Conservation (phyloP, 2,329 filamentous ascomycete species). For the Diplodia scrobiculata region DNA sequence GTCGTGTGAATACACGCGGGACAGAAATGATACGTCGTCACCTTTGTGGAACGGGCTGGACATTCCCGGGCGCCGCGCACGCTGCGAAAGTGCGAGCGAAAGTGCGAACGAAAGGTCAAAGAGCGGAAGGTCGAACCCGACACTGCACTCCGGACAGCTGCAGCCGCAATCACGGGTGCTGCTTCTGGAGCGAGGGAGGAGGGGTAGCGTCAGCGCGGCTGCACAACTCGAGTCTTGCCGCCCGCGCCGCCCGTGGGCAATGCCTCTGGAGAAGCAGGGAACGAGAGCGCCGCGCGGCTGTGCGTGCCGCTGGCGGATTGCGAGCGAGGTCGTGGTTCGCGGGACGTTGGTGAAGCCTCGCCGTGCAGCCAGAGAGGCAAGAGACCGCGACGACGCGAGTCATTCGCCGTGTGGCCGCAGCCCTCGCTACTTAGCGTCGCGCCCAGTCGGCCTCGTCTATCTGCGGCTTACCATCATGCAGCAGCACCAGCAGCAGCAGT, state of each 20-base stretch:
- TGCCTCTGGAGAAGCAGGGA: background rate
- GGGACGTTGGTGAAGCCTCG: background rate
- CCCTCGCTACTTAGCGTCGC: background rate
- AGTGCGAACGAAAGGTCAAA: background rate
- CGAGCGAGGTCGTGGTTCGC: background rate
- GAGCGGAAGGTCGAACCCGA: background rate
- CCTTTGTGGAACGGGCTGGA: background rate
- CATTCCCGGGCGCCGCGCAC: background rate
- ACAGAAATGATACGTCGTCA: conserved; percentile 3
- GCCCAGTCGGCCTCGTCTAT: conserved; percentile 9
- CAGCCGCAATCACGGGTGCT: conserved; percentile 20
- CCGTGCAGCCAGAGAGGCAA: background rate
- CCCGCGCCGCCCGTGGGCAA: background rate
- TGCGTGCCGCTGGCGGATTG: background rate
- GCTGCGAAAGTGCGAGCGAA: background rate
- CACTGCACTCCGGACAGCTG: background rate
- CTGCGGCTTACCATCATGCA: conserved; percentile 18
- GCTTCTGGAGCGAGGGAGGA: conserved; percentile 23
- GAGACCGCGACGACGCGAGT: background rate
- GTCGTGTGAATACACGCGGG: conserved; percentile 7
- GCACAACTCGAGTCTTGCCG: conserved; percentile 10
- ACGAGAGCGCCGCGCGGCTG: conserved; percentile 3
- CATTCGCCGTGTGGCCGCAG: background rate
- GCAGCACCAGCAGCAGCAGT: background rate
- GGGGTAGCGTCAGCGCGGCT: conserved; percentile 25